Evolutionary conservation across 371 early-diverging fungal species (phyloP).

Genomic region (Mortierella sp.): DNA sequence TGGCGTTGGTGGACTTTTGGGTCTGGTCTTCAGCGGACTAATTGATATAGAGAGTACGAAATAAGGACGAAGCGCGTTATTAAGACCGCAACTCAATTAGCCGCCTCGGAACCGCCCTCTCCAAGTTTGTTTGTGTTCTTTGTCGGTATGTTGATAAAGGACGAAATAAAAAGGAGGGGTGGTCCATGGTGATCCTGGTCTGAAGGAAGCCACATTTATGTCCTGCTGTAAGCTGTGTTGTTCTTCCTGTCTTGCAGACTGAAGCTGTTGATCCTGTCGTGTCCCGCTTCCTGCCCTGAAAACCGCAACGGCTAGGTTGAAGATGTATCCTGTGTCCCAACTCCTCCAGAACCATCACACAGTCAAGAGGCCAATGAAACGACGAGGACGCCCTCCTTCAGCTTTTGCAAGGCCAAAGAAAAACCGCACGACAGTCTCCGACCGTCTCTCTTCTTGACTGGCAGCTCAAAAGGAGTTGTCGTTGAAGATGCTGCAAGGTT

Average conservation of each 20-base stretch:
- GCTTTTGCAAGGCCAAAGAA: background rate
- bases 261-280: background rate
- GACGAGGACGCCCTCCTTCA: background rate
- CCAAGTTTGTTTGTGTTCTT: slow-evolving; percentile 11
- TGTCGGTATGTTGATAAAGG: slow-evolving; percentile 6
- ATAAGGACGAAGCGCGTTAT: slow-evolving; percentile 28
- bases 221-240: background rate
- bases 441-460: background rate
- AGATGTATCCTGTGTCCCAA: background rate
- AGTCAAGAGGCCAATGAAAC: background rate
- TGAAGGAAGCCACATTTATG: background rate
- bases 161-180: background rate
- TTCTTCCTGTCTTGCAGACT: background rate
- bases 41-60: slow-evolving; percentile 26
- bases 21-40: slow-evolving; percentile 64
- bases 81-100: slow-evolving; percentile 32
- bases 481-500: background rate
- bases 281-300: background rate
- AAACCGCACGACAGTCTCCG: background rate
- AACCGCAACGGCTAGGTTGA: background rate
- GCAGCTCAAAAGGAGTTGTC: background rate
- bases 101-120: slow-evolving; percentile 19
- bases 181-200: background rate
- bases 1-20: slow-evolving; percentile 49
- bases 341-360: background rate